These are phyloP conservation scores for Monilinia polystroma DNA, from an alignment of 2,329 filamentous ascomycete species.

Conservation along the genomic window DNA sequence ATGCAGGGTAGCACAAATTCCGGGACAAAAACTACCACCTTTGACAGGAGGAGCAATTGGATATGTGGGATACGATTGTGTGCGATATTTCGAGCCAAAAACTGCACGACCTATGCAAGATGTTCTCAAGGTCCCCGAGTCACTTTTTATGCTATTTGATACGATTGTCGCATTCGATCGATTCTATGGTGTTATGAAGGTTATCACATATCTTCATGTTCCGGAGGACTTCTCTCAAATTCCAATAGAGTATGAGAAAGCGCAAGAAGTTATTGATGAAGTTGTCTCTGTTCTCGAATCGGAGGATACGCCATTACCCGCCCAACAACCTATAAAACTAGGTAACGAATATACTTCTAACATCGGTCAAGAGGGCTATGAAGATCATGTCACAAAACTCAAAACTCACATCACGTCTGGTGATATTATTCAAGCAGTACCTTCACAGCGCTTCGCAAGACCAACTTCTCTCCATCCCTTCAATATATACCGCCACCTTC, in stretches of 20 bases:
- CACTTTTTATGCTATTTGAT: conserved; percentile 94
- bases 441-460: conserved; percentile 86
- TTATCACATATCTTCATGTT: conserved; percentile 85
- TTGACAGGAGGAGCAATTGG: conserved; percentile 91
- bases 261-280: conserved; percentile 60
- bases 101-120: conserved; percentile 89
- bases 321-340: conserved; percentile 69
- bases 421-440: conserved; percentile 97
- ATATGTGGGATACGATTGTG: conserved; percentile 96
- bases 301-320: conserved; percentile 73
- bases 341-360: conserved; percentile 86
- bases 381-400: conserved; percentile 78
- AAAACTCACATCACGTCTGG: conserved; percentile 90
- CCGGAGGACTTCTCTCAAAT: conserved; percentile 58
- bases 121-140: conserved; percentile 84
- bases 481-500: conserved; percentile 94
- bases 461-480: conserved; percentile 92
- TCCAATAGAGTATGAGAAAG: conserved; percentile 67
- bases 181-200: conserved; percentile 88
- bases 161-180: conserved; percentile 93
- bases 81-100: conserved; percentile 96
- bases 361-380: conserved; percentile 84
- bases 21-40: conserved; percentile 77
- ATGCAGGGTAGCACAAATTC: conserved; percentile 78
- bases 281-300: conserved; percentile 71